Conservation (phyloP, 2,329 filamentous ascomycete species). For the Fusarium anguioides region DNA sequence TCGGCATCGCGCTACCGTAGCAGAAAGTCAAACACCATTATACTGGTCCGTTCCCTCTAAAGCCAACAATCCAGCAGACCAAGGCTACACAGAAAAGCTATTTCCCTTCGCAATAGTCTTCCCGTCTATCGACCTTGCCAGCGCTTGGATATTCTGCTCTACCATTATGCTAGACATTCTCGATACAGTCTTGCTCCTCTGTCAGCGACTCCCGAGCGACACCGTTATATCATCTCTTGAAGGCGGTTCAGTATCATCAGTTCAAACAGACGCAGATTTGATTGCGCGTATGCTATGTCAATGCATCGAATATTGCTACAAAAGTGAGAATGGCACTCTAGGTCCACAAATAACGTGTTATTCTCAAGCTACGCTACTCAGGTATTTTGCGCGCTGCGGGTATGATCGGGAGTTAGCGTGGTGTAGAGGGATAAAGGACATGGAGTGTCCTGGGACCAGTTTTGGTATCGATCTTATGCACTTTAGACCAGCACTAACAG, state of each 20-base stretch:
- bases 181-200: not conserved
- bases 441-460: not conserved
- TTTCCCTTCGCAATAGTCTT: constrained; percentile 2
- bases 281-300: constrained; percentile 4
- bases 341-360: constrained; percentile 17
- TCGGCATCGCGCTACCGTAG: rapidly evolving
- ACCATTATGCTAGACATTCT: constrained; percentile 6
- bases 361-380: not conserved
- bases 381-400: not conserved
- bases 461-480: constrained; percentile 20
- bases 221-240: rapidly evolving
- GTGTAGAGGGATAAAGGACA: not conserved
- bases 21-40: not conserved
- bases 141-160: not conserved
- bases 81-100: not conserved
- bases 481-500: not conserved
- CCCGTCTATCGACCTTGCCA: not conserved
- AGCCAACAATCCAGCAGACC: not conserved
- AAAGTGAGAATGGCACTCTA: constrained; percentile 10
- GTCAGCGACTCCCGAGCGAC: rapidly evolving
- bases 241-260: rapidly evolving
- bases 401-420: not conserved
- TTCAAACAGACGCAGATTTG: not conserved
- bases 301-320: constrained; percentile 14
- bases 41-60: constrained; percentile 6